Conservation (phyloP, 1,284 basidiomycete genomes). For the Polyporus tsugae region DNA sequence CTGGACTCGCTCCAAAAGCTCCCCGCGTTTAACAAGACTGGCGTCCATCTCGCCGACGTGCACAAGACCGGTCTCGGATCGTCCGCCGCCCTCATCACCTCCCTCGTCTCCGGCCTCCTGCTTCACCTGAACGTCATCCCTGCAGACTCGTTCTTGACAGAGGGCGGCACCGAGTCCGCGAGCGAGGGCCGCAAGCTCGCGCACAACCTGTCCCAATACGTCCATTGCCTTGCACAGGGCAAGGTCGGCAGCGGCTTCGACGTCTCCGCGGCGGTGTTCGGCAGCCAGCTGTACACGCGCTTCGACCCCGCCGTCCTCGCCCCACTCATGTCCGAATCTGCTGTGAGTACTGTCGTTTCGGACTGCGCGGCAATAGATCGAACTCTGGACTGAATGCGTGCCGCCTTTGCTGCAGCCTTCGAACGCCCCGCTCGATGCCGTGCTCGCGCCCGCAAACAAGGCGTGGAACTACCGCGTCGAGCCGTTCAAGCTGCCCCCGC, state of each 20-base stretch:
- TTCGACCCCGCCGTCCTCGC: constrained; percentile 82
- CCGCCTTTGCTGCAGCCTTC: not conserved
- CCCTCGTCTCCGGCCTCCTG: constrained; percentile 88
- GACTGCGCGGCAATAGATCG: not conserved
- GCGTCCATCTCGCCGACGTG: constrained; percentile 76
- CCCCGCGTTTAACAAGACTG: constrained; percentile 79
- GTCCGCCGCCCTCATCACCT: constrained; percentile 96
- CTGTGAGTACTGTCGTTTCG: constrained; percentile 25
- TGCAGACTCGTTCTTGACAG: constrained; percentile 50
- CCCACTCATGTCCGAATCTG: constrained; percentile 70
- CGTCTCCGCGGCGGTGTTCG: constrained; percentile 93
- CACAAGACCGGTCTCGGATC: constrained; percentile 99
- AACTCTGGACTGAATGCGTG: not conserved
- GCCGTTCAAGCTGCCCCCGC: constrained; percentile 83
- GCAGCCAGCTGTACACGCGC: constrained; percentile 92
- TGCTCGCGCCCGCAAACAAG: constrained; percentile 65
- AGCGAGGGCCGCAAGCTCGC: constrained; percentile 67
- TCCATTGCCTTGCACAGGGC: constrained; percentile 97
- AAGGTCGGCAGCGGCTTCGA: constrained; percentile 99
- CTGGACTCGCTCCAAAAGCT: constrained; percentile 69
- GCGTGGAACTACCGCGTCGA: constrained; percentile 74
- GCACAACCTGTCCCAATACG: constrained; percentile 95
- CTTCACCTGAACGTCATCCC: constrained; percentile 78
- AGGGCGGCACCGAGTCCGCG: constrained; percentile 36
- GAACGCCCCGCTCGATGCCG: constrained; percentile 48